phyloP scores from a whole-genome alignment of 2,329 filamentous ascomycete genomes.

The Fusarium foetens region DNA sequence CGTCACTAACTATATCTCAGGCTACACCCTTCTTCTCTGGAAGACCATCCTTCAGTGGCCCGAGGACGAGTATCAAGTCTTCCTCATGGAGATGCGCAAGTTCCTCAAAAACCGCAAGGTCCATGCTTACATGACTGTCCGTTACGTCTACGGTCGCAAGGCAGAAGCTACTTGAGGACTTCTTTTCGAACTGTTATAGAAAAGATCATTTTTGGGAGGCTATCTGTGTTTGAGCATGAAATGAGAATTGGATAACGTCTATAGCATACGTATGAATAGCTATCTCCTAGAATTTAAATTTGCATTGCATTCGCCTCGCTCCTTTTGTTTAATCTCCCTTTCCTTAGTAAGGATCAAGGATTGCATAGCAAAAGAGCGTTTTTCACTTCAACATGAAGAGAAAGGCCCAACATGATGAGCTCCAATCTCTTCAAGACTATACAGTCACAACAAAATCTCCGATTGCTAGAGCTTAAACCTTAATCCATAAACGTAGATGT shows the following conservation, averaged over 20 bases:
- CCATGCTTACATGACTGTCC: slow-evolving; percentile 34
- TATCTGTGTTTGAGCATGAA: neutral
- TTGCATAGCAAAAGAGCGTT: too few relatives aligned
- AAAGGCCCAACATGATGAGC: rapidly evolving
- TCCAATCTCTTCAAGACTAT: too few relatives aligned
- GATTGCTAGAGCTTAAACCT: too few relatives aligned
- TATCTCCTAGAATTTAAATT: neutral
- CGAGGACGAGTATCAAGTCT: slow-evolving; percentile 35
- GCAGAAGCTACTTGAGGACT: neutral
- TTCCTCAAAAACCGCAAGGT: slow-evolving; percentile 27
- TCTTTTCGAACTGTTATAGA: neutral
- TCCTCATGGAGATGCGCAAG: slow-evolving; percentile 33
- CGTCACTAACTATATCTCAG: neutral
- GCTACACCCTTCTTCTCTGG: slow-evolving; percentile 36
- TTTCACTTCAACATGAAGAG: neutral
- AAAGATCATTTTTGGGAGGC: rapidly evolving
- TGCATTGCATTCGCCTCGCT: neutral
- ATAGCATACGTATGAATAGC: neutral
- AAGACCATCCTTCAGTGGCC: slow-evolving; percentile 35
- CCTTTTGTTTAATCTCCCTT: rapidly evolving
- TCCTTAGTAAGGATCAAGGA: too few relatives aligned
- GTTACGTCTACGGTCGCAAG: slow-evolving; percentile 37
- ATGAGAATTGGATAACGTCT: neutral
- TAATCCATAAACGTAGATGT: too few relatives aligned
- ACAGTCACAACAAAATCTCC: too few relatives aligned